Base-by-base conservation (phyloP, 108 stramenopile species). In the Stephanodiscus minutulus region DNA sequence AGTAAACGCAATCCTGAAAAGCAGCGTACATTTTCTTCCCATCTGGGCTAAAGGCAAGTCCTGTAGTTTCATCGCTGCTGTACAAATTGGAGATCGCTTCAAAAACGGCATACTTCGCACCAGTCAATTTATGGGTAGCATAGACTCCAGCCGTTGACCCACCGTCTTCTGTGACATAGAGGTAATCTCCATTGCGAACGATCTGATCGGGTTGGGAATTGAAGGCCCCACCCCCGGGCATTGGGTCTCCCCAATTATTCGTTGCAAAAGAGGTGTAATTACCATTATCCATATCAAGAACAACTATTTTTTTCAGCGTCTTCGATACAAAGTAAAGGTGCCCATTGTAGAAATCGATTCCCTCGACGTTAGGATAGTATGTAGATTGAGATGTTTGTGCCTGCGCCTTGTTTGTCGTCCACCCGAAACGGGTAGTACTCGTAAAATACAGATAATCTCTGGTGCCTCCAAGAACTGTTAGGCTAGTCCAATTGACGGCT, bases 1-100 rank as follows among this genome's bases (percentile, higher is more conserved):
- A 39, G 39, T 39, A 44, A 2, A 0, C 68, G 18, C 41, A 36
- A 21, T 22, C 24, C 36, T 71, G 70, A 24, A 59, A 62, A 8
- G 57, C 60, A 43, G 70, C 59, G 44, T 71, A 71, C 61, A 71
- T 61, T 20, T 17, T 53, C 13, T 56, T 64, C 33, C 80, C 72
- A 63, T 85, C 72, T 2, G 89, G 85, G 25, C 77, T 82, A 49
- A 87, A 85, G 12, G 87, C 79, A 27, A 90, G 37, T 13, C 89
- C 89, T n/a, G 85, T 80, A 27, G 86, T 90, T 54, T 90, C 89
- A 50, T 70, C 69, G 29, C 15, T 31, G 1, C 18, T 37, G 15
- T 31, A 56, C 1, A 11, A 33, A 17, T 50, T 44, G n/a, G 24
- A 52, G 12, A 27, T 20, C n/a, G 67, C 69, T 17, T 77, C 68